Evolutionary conservation across 208 protist genomes (phyloP).

Genomic region (Histomonas meleagridis): DNA sequence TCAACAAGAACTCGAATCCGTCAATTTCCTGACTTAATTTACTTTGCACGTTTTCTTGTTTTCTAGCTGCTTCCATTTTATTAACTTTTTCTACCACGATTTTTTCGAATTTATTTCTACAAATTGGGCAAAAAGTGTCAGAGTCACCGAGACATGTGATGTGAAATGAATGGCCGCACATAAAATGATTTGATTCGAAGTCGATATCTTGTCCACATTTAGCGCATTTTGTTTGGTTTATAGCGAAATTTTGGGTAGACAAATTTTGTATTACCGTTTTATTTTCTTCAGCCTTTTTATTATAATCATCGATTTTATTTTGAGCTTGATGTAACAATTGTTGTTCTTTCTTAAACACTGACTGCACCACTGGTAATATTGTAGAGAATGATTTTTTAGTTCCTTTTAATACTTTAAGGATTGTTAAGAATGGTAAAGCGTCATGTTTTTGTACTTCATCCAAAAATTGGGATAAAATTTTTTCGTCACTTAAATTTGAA

Average conservation of each 20-base stretch:
- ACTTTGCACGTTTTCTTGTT: background rate
- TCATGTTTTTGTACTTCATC: background rate
- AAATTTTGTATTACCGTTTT: background rate
- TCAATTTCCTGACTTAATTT: background rate
- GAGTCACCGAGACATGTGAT: background rate
- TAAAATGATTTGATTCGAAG: background rate
- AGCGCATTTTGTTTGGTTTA: background rate
- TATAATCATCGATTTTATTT: background rate
- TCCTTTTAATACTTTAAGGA: background rate
- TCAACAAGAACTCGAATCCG: background rate
- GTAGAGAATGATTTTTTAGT: background rate
- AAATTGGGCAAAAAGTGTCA: background rate
- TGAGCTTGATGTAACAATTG: background rate
- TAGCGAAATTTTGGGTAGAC: background rate
- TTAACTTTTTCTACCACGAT: background rate
- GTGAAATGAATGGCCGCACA: background rate
- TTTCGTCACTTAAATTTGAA: background rate
- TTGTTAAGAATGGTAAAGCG: background rate
- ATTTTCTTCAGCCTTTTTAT: background rate
- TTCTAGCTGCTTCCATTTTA: background rate
- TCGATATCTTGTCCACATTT: background rate
- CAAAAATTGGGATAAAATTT: background rate
- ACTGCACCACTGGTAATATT: background rate
- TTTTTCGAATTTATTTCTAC: background rate
- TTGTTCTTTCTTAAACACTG: background rate